Conservation (phyloP, 345 rosid genomes). For the Eucalyptus lansdowneana region DNA sequence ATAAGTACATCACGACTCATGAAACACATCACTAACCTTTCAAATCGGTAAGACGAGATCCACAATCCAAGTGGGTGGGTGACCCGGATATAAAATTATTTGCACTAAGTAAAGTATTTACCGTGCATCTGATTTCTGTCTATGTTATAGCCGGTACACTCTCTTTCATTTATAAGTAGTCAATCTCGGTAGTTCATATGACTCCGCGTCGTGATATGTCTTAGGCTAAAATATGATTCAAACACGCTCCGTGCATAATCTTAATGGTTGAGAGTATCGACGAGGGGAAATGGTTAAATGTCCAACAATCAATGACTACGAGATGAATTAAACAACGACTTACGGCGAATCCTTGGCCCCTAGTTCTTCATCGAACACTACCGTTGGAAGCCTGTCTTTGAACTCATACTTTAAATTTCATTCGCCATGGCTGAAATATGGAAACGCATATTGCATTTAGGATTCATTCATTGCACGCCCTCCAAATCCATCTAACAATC, state of each 20-base stretch:
- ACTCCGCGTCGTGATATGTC: background rate
- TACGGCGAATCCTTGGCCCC: slow-evolving; percentile 68
- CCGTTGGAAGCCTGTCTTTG: slow-evolving; percentile 48
- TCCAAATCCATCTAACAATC: background rate
- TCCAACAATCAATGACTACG: background rate
- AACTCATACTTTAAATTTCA: slow-evolving; percentile 44
- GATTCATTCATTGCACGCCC: background rate
- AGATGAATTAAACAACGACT: slow-evolving; percentile 6
- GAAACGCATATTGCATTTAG: background rate
- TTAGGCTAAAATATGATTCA: background rate
- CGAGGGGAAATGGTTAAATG: background rate
- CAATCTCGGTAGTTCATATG: background rate
- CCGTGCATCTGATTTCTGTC: background rate
- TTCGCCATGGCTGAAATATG: slow-evolving; percentile 28
- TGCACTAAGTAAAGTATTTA: background rate
- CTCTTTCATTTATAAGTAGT: background rate
- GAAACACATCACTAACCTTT: background rate
- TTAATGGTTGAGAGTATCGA: background rate
- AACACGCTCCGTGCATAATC: background rate
- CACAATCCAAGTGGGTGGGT: background rate
- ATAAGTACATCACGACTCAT: background rate
- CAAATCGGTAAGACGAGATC: background rate
- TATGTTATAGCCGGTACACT: background rate
- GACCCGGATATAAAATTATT: background rate
- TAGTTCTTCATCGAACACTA: slow-evolving; percentile 19